Percentiles rank a stretch among this genome's conserved stretches.
These are phyloP conservation scores for Colletotrichum liriopes DNA, from an alignment of 2,329 filamentous ascomycete species.

Conservation along the genomic window DNA sequence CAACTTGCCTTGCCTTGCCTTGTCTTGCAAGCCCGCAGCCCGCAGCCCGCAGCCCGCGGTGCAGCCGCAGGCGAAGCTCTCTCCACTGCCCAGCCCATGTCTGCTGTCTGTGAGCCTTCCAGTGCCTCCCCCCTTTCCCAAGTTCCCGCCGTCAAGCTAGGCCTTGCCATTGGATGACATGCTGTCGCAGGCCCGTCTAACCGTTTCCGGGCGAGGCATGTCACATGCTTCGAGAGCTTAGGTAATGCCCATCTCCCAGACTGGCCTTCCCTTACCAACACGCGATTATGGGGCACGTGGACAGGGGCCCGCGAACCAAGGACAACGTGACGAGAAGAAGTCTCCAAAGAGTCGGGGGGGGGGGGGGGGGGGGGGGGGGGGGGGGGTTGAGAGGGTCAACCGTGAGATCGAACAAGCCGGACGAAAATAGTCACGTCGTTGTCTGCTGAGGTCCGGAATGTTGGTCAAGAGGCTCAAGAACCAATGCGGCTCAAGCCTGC, in stretches of 20 bases:
- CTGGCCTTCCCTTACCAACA: neutral
- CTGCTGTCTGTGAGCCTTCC: neutral
- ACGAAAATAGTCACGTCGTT: constrained; percentile 9
- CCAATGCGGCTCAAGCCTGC: constrained; percentile 25
- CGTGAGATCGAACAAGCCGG: neutral
- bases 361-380: too few relatives aligned
- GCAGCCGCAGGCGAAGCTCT: constrained; percentile 4
- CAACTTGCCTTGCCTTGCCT: constrained; percentile 1
- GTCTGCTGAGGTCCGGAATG: neutral
- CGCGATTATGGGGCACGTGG: constrained; percentile 27
- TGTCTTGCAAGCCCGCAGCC: constrained; percentile 4
- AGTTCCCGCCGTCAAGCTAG: constrained; percentile 17
- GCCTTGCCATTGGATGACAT: constrained; percentile 37
- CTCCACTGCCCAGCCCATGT: neutral
- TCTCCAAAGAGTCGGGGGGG: neutral
- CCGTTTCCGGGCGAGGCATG: constrained; percentile 14
- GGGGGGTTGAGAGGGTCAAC: neutral
- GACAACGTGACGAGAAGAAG: constrained; percentile 16
- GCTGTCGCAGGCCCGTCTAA: neutral
- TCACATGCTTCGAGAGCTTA: constrained; percentile 39
- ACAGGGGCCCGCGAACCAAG: constrained; percentile 10
- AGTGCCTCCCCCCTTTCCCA: neutral
- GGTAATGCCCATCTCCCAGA: constrained; percentile 9
- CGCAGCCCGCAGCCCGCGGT: constrained; percentile 26
- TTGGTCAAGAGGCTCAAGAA: constrained; percentile 20